Evolutionary conservation across 345 rosid genomes (phyloP), one percentile per base, ranked within the genome.

Genomic region (Eucalyptus urophylla): DNA sequence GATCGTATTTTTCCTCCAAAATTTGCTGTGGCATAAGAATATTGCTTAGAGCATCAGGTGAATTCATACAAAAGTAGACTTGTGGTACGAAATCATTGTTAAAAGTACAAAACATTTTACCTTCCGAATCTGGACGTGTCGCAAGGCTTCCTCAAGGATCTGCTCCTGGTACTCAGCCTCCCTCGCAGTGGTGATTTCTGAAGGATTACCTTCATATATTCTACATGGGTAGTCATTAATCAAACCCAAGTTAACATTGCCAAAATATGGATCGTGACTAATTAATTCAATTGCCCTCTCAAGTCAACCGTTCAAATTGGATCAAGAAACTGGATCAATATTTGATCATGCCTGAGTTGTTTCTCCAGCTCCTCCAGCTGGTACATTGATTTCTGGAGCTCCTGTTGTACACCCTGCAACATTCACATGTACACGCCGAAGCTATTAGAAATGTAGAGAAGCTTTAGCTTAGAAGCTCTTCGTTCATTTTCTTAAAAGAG

Each of bases 141-240:
- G 89, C 86, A 93, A 58, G 31, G 91, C 87, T 87, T 89, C 91
- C 69, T 90, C 88, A 7, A 94, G 93, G 86, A 92, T 89, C 85
- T 91, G 94, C 76, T 92, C 93, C 37, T 89, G 89, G 86, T 65
- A 87, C 83, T 93, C 91, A 8, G 91, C 92, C 58, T 93, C 93
- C 54, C 16, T 27, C 88, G 87, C 27, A 45, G 94, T 91, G 58
- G 90, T 87, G 86, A 91, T 89, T 62, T 92, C 89, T 50, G 91
- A 90, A 88, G 80, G 62, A 80, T 93, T 87, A 10, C 92, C 93
- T 72, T 94, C 93, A 67, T 90, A 92, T 81, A 92, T 88, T 80
- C 95, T 93, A 60, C 44, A 88, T 8, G 8, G 85, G 44, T 37
- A 76, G 85, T 4, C 85, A 54, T 21, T 53, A 58, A 58, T 21